A percentile compares a stretch with the other conserved stretches of the same genome.
Evolutionary conservation across 768 basidiomycete species (phyloP).

Genomic region (Auricularia cornea): DNA sequence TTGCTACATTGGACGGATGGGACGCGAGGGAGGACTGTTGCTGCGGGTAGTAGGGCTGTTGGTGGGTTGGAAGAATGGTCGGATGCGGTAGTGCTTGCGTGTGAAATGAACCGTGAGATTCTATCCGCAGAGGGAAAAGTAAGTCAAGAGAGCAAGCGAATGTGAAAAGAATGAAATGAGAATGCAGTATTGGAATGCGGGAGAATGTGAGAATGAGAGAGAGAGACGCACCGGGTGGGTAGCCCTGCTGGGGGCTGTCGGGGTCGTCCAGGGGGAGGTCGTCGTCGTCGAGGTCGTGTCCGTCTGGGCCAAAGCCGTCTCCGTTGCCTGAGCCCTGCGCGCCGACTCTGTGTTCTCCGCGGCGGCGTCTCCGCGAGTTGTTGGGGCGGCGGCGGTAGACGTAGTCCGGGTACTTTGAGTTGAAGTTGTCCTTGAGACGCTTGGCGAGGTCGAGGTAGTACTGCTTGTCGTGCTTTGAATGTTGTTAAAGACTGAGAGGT

Average conservation of each 20-base stretch:
- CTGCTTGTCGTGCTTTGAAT: slow-evolving; percentile 62
- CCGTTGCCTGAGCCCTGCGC: slow-evolving; percentile 9
- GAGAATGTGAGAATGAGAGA: too few relatives aligned
- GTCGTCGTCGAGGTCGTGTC: slow-evolving; percentile 2
- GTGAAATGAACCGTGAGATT: not conserved
- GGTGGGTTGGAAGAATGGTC: not conserved
- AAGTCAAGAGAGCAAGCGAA: too few relatives aligned
- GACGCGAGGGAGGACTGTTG: not conserved
- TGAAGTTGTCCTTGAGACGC: slow-evolving; percentile 77
- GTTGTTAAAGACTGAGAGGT: slow-evolving; percentile 7
- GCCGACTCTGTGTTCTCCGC: slow-evolving; percentile 30
- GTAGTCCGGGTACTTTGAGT: slow-evolving; percentile 80
- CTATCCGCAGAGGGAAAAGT: not conserved
- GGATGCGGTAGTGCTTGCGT: not conserved
- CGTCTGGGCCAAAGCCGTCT: not conserved
- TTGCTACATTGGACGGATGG: not conserved
- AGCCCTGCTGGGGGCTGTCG: not conserved
- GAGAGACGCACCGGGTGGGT: not conserved
- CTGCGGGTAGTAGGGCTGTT: not conserved
- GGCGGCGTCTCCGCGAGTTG: slow-evolving; percentile 54
- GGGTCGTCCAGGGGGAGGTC: slow-evolving; percentile 2
- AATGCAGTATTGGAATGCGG: not conserved
- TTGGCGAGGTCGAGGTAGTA: slow-evolving; percentile 86
- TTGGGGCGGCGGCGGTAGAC: slow-evolving; percentile 84
- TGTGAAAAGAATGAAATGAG: not conserved